A percentile compares a stretch with the other conserved stretches of the same genome.
These are phyloP conservation scores for Speleostelium caveatum DNA, from an alignment of 78 protist species.

Conservation along the genomic window DNA sequence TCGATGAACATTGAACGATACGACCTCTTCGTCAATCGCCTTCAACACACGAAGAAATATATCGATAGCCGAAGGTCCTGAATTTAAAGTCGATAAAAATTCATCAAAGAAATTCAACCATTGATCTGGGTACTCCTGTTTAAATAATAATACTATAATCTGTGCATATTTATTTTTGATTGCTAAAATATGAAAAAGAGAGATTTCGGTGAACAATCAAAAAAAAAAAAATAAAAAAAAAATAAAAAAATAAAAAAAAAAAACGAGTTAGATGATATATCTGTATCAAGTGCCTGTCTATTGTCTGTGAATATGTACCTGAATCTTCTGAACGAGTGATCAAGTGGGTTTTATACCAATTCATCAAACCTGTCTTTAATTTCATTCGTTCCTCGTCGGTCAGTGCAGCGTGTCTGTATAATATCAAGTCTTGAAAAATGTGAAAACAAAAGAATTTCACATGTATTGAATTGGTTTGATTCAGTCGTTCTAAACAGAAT, in stretches of 20 bases:
- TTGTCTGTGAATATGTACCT: background rate
- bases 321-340: constrained; percentile 9
- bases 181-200: no score
- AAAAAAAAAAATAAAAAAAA: no score
- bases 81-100: constrained; percentile 14
- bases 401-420: constrained; percentile 34
- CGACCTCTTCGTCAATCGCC: constrained; percentile 76
- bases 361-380: constrained; percentile 27
- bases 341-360: constrained; percentile 20
- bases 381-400: constrained; percentile 21
- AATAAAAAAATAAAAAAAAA: constrained; percentile 24
- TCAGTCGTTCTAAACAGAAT: constrained; percentile 60
- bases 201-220: no score
- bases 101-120: constrained; percentile 75
- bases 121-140: constrained; percentile 76
- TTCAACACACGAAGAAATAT: constrained; percentile 73
- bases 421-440: constrained; percentile 69
- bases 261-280: background rate
- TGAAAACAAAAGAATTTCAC: constrained; percentile 80
- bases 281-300: background rate
- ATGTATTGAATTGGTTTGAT: constrained; percentile 23
- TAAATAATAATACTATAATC: constrained; percentile 72
- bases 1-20: constrained; percentile 61
- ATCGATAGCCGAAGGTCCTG: constrained; percentile 27
- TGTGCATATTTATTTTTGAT: constrained; percentile 79